Conservation (phyloP, 176 grass and related monocot genomes). For the Neostapfia colusana region DNA sequence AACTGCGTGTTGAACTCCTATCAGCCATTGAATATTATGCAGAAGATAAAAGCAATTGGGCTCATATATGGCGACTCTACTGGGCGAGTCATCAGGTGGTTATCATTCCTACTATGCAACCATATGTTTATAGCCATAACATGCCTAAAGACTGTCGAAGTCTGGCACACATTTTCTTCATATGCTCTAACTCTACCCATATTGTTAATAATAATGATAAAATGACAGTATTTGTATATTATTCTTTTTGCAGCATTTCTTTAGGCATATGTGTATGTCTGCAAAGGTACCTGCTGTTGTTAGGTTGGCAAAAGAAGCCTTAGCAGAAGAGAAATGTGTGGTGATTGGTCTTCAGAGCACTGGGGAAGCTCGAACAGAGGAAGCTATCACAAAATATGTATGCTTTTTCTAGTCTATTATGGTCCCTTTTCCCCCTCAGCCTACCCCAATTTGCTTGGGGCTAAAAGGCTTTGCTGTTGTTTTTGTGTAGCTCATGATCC, state of each 20-base stretch:
- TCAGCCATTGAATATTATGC: slow-evolving; percentile 74
- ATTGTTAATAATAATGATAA: slow-evolving; percentile 18
- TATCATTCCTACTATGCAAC: slow-evolving; percentile 31
- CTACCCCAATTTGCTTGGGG: too few relatives aligned
- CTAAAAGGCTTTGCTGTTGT: too few relatives aligned
- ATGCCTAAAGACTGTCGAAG: neutral
- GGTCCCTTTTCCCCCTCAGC: neutral
- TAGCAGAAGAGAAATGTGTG: slow-evolving; percentile 81
- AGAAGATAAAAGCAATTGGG: slow-evolving; percentile 72
- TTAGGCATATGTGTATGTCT: slow-evolving; percentile 97
- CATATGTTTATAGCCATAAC: slow-evolving; percentile 14
- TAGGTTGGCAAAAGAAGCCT: slow-evolving; percentile 76
- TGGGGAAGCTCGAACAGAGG: slow-evolving; percentile 95
- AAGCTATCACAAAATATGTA: slow-evolving; percentile 93
- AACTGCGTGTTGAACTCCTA: slow-evolving; percentile 84
- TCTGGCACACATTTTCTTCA: slow-evolving; percentile 29
- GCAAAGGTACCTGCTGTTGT: slow-evolving; percentile 88
- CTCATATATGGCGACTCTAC: slow-evolving; percentile 86
- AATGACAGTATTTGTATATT: slow-evolving; percentile 31
- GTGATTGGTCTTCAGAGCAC: slow-evolving; percentile 99
- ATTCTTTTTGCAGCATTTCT: slow-evolving; percentile 71
- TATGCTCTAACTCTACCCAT: slow-evolving; percentile 20
- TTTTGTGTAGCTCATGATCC: neutral
- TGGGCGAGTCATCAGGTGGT: slow-evolving; percentile 97
- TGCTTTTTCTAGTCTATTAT: slow-evolving; percentile 38